Evolutionary conservation across 805 yeast genomes (phyloP), one percentile per base, ranked within the genome.

Genomic region (Saccharomycopsis guyanensis): DNA sequence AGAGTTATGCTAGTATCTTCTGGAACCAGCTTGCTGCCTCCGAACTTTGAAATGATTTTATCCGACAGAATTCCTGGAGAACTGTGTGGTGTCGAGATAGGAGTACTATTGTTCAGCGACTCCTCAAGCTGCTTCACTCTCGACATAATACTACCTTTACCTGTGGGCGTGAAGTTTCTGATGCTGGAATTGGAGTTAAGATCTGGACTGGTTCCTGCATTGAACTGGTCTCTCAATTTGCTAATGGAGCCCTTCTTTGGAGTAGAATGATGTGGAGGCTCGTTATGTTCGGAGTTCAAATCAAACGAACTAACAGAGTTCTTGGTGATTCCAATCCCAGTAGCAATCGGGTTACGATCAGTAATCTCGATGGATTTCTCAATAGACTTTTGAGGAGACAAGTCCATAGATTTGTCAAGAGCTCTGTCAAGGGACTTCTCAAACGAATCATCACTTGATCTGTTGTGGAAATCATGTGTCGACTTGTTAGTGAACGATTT

Each of bases 121-220:
- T 56, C 58, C 33, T 59, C 66, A 45, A 57, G 59, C 40, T 60
- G 65, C 53, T 51, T 62, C 40, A 60, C 60, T 43, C 57, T 57
- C 3, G 63, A 59, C 31, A 63, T 50, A 12, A 64, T 61, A 40
- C 57, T 58, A 5, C 48, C 45, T 7, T 16, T 37, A 34, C 8
- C 13, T 12, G 45, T 33, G 4, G 48, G 44, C 12, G 47, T 47
- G 16, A 43, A 39, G 44, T 24, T 43, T 24, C 47, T 38, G 6
- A 34, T 12, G 31, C 10, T 19, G 13, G 24, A 13, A 18, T 16
- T 20, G 18, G 40, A 18, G 13, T 7, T 7, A 12, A 34, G 13
- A 4, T 20, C 24, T 7, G 40, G 24, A 20, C 40, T 37, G 10
- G 43, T 13, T 10, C 39, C 47, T 18, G 24, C 10, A 12, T 13